Conservation (phyloP, 805 yeast species). For the Saccharomycopsis sp. region DNA sequence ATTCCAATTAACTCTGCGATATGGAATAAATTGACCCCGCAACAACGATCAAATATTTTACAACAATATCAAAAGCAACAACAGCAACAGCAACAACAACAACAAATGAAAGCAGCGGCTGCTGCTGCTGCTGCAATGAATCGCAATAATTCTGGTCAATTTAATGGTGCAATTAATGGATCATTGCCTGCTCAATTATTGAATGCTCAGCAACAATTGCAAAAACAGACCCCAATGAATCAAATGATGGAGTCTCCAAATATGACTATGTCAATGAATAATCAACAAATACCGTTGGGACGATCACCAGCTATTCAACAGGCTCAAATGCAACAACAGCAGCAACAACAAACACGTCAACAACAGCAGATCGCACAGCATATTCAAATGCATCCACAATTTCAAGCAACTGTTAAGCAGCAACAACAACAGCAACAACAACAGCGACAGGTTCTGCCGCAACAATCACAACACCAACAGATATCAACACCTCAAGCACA, state of each 20-base stretch:
- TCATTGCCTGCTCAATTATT: background rate
- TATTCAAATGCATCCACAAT: slow-evolving; percentile 16
- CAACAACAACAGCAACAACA: background rate
- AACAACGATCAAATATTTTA: background rate
- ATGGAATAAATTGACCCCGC: slow-evolving; percentile 3
- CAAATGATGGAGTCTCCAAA: background rate
- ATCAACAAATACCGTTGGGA: slow-evolving; percentile 1
- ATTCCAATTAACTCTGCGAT: too few relatives aligned
- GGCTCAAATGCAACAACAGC: slow-evolving; percentile 12
- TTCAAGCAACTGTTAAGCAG: background rate
- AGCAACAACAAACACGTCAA: slow-evolving; percentile 15
- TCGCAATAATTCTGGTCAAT: background rate
- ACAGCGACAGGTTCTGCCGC: background rate
- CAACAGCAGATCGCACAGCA: slow-evolving; percentile 22
- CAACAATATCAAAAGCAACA: background rate
- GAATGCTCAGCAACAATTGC: background rate
- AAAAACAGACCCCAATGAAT: background rate
- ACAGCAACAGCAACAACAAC: background rate
- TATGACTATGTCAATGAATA: background rate
- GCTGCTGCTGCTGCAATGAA: slow-evolving; percentile 4
- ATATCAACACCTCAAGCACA: background rate
- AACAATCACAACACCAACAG: background rate
- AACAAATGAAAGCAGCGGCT: background rate
- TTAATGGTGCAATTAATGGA: background rate
- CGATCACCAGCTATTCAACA: slow-evolving; percentile 6